Conservation (phyloP, 2,329 filamentous ascomycete species). For the Colletotrichum cereale region DNA sequence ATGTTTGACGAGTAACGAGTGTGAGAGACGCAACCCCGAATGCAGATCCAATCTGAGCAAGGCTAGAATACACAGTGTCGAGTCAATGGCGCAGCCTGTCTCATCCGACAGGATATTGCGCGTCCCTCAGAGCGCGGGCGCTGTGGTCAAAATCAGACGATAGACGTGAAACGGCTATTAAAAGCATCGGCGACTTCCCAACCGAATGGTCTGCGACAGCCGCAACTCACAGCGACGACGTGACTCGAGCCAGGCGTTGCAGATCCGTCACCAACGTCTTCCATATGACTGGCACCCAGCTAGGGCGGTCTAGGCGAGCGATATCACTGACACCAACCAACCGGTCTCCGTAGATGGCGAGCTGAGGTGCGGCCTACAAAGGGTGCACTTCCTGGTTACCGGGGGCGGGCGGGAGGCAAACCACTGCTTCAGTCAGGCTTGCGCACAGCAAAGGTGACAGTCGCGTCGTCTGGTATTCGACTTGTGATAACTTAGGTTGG, state of each 20-base stretch:
- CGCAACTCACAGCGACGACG: conserved; percentile 14
- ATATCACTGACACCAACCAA: background rate
- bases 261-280: conserved; percentile 33
- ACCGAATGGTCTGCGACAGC: conserved; percentile 32
- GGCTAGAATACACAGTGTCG: conserved; percentile 15
- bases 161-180: conserved; percentile 38
- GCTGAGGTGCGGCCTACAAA: background rate
- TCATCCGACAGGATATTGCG: conserved; percentile 29
- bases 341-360: background rate
- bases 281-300: background rate
- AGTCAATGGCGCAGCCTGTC: conserved; percentile 31
- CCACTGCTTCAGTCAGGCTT: background rate
- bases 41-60: background rate
- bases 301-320: conserved; percentile 13
- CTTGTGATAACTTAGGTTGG: conserved; percentile 5
- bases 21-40: conserved; percentile 8
- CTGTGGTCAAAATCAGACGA: conserved; percentile 22
- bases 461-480: conserved; percentile 7
- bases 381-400: background rate
- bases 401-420: background rate
- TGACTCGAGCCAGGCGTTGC: conserved; percentile 37
- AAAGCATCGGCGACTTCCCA: conserved; percentile 34
- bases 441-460: background rate
- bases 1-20: background rate
- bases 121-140: conserved; percentile 14